phyloP scores from a whole-genome alignment of 495 filamentous ascomycete genomes.

The Delitschia confertaspora region DNA sequence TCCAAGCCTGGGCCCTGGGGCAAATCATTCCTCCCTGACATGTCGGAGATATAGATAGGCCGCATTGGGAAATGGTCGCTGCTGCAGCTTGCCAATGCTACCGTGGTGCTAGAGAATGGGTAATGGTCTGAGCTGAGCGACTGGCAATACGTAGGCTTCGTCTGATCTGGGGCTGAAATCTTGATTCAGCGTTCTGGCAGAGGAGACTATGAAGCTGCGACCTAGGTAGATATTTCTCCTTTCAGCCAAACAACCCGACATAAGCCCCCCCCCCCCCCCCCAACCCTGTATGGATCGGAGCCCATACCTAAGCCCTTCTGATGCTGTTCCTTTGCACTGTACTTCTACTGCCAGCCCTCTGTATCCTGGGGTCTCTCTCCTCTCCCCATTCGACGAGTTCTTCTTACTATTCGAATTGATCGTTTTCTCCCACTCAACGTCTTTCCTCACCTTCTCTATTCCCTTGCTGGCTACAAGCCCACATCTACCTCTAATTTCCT shows the following conservation, averaged over 20 bases:
- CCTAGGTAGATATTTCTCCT: constrained; percentile 24
- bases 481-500: constrained; percentile 2
- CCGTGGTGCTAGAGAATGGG: constrained; percentile 26
- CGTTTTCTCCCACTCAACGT: constrained; percentile 4
- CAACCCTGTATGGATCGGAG: constrained; percentile 20
- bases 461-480: background rate
- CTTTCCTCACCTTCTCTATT: constrained; percentile 12
- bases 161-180: constrained; percentile 26
- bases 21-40: constrained; percentile 28
- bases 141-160: constrained; percentile 20
- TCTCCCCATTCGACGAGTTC: constrained; percentile 10
- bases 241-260: constrained; percentile 29
- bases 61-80: constrained; percentile 29
- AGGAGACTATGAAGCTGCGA: constrained; percentile 19
- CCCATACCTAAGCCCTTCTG: constrained; percentile 3
- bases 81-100: constrained; percentile 31
- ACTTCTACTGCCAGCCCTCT: constrained; percentile 21
- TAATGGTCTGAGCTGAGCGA: constrained; percentile 26
- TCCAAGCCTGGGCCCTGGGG: constrained; percentile 24
- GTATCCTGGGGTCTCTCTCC: constrained; percentile 1
- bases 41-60: constrained; percentile 29
- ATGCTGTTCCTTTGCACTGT: constrained; percentile 10
- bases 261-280: constrained; percentile 6
- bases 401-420: constrained; percentile 4
- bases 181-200: constrained; percentile 21